phyloP scores from a whole-genome alignment of 768 basidiomycete genomes.

The Boletus sp. region DNA sequence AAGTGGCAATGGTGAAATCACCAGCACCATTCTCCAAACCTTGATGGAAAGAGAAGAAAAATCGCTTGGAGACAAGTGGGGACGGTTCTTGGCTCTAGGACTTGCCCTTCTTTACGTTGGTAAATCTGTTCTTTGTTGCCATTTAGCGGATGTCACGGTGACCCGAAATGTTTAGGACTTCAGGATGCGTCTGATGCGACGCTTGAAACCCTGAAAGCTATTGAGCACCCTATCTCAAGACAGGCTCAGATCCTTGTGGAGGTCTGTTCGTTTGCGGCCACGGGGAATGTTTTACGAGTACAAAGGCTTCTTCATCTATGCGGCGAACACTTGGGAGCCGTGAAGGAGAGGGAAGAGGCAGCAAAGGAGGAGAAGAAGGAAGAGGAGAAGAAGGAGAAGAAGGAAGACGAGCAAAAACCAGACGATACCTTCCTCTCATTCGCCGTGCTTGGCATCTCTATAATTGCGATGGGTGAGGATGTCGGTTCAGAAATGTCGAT shows the following conservation, averaged over 20 bases:
- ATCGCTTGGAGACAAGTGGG: constrained; percentile 90
- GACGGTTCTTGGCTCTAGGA: constrained; percentile 84
- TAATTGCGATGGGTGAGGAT: constrained; percentile 98
- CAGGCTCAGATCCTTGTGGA: constrained; percentile 91
- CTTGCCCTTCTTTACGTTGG: constrained; percentile 89
- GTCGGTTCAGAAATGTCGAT: constrained; percentile 98
- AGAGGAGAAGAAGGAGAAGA: constrained; percentile 61
- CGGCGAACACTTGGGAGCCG: constrained; percentile 76
- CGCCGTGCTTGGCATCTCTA: constrained; percentile 87
- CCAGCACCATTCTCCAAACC: constrained; percentile 83
- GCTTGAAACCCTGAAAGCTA: constrained; percentile 87
- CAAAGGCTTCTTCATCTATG: constrained; percentile 92
- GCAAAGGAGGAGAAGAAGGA: constrained; percentile 42
- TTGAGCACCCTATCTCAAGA: constrained; percentile 88
- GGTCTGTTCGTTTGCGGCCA: constrained; percentile 91
- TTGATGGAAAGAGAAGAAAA: constrained; percentile 81
- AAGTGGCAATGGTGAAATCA: constrained; percentile 90
- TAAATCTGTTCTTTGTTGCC: constrained; percentile 32
- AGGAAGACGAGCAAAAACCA: constrained; percentile 48
- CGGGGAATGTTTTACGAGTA: constrained; percentile 90
- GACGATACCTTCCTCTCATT: constrained; percentile 89
- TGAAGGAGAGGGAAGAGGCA: constrained; percentile 35
- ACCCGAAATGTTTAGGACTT: constrained; percentile 51
- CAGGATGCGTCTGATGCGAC: constrained; percentile 95
- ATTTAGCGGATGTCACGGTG: neutral